Base-by-base conservation (phyloP, 1,139 yeast species). In the Lodderomyces beijingensis region DNA sequence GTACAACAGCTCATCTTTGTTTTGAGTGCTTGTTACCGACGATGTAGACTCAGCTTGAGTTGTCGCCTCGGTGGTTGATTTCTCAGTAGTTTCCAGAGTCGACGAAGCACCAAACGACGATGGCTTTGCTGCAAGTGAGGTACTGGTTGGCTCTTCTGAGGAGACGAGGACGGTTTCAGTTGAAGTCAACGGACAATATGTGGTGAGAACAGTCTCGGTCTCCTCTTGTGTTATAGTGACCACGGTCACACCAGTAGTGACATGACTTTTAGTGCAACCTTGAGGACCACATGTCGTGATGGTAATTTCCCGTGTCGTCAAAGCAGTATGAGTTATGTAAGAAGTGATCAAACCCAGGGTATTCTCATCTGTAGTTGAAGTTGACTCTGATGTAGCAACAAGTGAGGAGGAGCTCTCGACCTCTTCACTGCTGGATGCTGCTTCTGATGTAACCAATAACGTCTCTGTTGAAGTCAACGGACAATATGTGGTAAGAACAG, bases 191-290 rank as follows among this genome's bases (percentile, higher is more conserved):
- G 32, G 35, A 28, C 28, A 28, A 14, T 23, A 33, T 16, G 35
- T 28, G 2, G 35, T 28, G 28, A 13, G 28, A 2, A 6, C 4
- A 25, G 35, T 28, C 6, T 16, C 28, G 1, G 18, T 23, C 14
- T 23, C 31, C 3, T 21, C 16, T 19, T 19, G 14, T 23, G 25
- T 32, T 13, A 7, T 26, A 13, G 35, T 32, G 16, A 27, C 12
- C n/a, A 28, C 28, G 4, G 35, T 27, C 10, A 32, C 28, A 22
- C 32, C 35, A 25, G 36, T 33, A 16, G 30, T 31, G 15, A 24
- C 22, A 19, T 25, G 13, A 25, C 29, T 20, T 24, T 27, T 20
- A 18, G 20, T 12, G 13, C 15, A 16, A 12, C 32, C 30, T 3
- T 19, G 20, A 12, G 19, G 17, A 15, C 14, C 18, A 25, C 22